Percentiles rank a stretch among this genome's conserved stretches.
Evolutionary conservation across 192 early-diverging fungal species (phyloP).

Genomic region (Phycomyces blakesleeanus): DNA sequence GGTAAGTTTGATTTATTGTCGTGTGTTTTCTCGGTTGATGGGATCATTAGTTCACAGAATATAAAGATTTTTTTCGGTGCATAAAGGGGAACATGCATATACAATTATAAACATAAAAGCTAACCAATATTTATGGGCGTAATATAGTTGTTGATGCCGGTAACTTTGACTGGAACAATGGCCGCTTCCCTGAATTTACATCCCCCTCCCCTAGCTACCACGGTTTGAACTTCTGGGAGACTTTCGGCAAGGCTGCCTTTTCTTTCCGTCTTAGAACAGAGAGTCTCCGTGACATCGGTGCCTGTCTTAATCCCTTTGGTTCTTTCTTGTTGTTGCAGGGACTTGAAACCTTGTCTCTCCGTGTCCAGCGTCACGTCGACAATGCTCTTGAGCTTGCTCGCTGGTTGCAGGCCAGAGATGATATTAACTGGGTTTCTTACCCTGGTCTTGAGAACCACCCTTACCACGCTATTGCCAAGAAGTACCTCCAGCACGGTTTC

Average conservation of each 20-base stretch:
- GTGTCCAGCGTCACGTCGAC: conserved; percentile 80
- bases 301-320: conserved; percentile 84
- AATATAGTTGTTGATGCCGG: conserved; percentile 79
- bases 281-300: conserved; percentile 80
- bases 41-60: too few relatives aligned
- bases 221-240: conserved; percentile 83
- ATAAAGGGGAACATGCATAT: too few relatives aligned
- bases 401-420: conserved; percentile 70
- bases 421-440: conserved; percentile 85
- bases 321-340: conserved; percentile 86
- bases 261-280: conserved; percentile 79
- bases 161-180: conserved; percentile 87
- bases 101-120: too few relatives aligned
- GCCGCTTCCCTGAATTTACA: conserved; percentile 83
- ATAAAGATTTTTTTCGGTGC: too few relatives aligned
- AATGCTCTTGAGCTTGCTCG: conserved; percentile 77
- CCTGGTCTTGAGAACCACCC: conserved; percentile 79
- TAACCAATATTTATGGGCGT: too few relatives aligned
- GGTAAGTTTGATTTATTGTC: conserved; percentile 7
- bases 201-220: conserved; percentile 83
- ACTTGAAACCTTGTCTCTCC: conserved; percentile 85
- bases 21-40: not conserved
- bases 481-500: conserved; percentile 79
- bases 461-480: conserved; percentile 74
- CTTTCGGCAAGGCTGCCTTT: conserved; percentile 78